A percentile compares a stretch with the other conserved stretches of the same genome.
Evolutionary conservation across 2,329 filamentous ascomycete genomes (phyloP).

Genomic region (Colletotrichum sp.): DNA sequence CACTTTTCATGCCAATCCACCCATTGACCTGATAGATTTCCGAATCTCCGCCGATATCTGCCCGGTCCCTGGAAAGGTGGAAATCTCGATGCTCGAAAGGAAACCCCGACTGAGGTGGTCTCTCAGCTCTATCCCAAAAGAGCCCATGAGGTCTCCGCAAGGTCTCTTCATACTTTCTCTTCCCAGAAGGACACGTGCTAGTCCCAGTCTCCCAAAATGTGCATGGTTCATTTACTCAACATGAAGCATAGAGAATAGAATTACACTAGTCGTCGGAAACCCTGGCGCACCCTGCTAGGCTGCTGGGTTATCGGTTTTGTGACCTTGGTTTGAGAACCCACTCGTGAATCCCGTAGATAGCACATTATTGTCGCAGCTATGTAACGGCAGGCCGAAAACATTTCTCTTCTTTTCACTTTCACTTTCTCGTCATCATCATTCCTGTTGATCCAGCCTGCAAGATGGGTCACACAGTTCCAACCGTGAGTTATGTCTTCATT

Average conservation of each 20-base stretch:
- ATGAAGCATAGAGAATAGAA: neutral
- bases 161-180: neutral
- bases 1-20: neutral
- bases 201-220: neutral
- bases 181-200: neutral
- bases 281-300: neutral
- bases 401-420: neutral
- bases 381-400: neutral
- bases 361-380: neutral
- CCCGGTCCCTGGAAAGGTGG: neutral
- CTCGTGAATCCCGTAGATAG: neutral
- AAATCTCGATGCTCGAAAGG: fast-evolving
- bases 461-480: neutral
- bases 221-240: neutral
- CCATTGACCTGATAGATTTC: neutral
- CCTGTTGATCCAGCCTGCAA: neutral
- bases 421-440: neutral
- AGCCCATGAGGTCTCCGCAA: neutral
- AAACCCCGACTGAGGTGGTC: neutral
- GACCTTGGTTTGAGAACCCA: neutral
- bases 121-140: neutral
- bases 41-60: neutral
- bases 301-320: neutral
- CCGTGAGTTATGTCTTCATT: neutral
- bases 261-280: neutral